phyloP scores from a whole-genome alignment of 2,329 filamentous ascomycete species.

The Ceratocystis destructans region DNA sequence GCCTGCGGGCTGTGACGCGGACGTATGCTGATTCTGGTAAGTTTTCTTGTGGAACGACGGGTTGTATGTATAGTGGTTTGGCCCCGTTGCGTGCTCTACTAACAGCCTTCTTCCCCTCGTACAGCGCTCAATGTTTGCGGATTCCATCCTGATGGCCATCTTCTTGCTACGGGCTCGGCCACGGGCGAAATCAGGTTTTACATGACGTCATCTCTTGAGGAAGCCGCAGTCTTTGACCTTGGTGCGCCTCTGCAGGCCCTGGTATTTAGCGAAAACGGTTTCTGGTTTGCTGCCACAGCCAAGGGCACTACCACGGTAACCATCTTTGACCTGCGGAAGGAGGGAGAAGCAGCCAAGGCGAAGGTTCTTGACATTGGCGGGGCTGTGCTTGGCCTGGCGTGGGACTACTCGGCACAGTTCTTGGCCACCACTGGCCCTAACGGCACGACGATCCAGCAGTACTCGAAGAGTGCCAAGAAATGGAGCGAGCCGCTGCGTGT shows the following conservation, averaged over 20 bases:
- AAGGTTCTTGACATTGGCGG: constrained; percentile 80
- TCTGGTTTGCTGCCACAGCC: constrained; percentile 77
- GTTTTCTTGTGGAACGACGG: constrained; percentile 25
- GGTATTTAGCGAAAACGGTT: constrained; percentile 90
- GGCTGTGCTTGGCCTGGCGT: constrained; percentile 60
- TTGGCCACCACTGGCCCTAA: constrained; percentile 67
- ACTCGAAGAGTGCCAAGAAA: constrained; percentile 69
- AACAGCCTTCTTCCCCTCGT: constrained; percentile 17
- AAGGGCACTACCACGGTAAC: constrained; percentile 66
- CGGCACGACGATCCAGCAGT: constrained; percentile 78
- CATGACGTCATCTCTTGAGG: constrained; percentile 65
- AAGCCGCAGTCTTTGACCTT: constrained; percentile 59
- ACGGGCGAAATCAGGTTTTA: constrained; percentile 77
- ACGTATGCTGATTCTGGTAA: constrained; percentile 68
- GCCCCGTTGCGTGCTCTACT: not conserved
- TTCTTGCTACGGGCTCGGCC: constrained; percentile 71
- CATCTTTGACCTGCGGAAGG: constrained; percentile 85
- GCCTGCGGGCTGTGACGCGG: constrained; percentile 56
- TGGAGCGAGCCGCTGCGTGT: constrained; percentile 80
- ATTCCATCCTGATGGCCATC: constrained; percentile 94
- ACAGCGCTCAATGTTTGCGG: constrained; percentile 60
- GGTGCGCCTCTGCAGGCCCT: constrained; percentile 60
- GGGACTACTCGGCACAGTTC: constrained; percentile 95
- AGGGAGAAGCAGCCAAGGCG: constrained; percentile 64
- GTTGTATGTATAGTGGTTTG: not conserved